Evolutionary conservation across 2,329 filamentous ascomycete species (phyloP).

Genomic region (Zasmidium cellare): DNA sequence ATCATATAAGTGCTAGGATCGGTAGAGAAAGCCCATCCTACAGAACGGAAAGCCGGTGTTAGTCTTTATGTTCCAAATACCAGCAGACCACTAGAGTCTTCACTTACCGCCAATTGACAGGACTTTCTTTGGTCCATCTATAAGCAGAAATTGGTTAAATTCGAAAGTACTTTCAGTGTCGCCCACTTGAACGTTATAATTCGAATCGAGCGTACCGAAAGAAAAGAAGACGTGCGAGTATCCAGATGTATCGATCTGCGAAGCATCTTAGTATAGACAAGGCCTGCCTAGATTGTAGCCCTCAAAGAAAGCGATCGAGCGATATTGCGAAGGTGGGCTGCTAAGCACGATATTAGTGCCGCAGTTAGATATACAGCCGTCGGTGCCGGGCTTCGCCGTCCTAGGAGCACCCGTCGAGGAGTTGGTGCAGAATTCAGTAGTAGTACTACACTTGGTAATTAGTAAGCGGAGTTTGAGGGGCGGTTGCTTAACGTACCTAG

Average conservation of each 20-base stretch:
- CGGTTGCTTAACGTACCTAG: too few species aligned
- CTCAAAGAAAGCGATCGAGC: conserved; percentile 37
- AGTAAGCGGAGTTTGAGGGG: too few species aligned
- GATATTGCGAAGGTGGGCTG: conserved; percentile 14
- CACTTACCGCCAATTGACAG: conserved; percentile 44
- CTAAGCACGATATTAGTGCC: conserved; percentile 38
- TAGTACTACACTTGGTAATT: conserved; percentile 51
- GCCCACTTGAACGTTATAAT: conserved; percentile 18
- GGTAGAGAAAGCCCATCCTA: conserved; percentile 44
- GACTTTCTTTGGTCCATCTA: conserved; percentile 39
- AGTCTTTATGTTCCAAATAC: too few species aligned
- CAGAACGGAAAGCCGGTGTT: too few species aligned
- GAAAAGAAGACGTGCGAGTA: conserved; percentile 33
- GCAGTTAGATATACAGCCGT: conserved; percentile 47
- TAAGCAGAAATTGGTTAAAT: conserved; percentile 38
- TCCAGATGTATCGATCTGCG: conserved; percentile 8
- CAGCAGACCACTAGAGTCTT: too few species aligned
- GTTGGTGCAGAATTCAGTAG: conserved; percentile 44
- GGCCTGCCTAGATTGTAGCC: conserved; percentile 32
- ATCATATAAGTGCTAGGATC: conserved; percentile 35
- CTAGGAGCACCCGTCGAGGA: conserved; percentile 38
- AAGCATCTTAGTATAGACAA: not conserved
- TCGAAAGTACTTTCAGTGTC: conserved; percentile 26
- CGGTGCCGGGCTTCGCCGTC: conserved; percentile 34
- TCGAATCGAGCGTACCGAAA: conserved; percentile 38